phyloP scores from a whole-genome alignment of 306 rosid species.

The Glycine tomentella region DNA sequence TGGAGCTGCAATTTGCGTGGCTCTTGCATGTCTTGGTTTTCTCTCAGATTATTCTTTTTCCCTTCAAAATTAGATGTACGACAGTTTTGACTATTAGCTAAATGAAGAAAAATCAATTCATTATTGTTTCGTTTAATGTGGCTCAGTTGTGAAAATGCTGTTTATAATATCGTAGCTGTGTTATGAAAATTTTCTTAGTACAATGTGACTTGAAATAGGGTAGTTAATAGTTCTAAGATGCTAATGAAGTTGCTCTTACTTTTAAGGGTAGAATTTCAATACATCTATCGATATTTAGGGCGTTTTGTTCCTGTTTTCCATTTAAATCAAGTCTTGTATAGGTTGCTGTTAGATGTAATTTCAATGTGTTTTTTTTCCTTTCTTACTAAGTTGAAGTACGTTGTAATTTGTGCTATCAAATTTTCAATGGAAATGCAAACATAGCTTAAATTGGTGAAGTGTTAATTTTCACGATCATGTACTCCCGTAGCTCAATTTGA shows the following conservation, averaged over 20 bases:
- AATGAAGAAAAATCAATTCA: conserved; percentile 44
- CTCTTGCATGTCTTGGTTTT: conserved; percentile 30
- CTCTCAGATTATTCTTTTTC: conserved; percentile 29
- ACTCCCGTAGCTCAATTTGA: not conserved
- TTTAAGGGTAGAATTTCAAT: not conserved
- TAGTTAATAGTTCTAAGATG: not conserved
- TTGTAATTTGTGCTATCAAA: too few species aligned
- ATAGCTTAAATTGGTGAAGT: not conserved
- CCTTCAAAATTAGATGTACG: conserved; percentile 36
- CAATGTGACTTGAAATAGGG: not conserved
- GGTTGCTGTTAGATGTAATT: not conserved
- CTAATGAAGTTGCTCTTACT: not conserved
- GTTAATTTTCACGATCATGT: not conserved
- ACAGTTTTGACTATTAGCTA: conserved; percentile 36
- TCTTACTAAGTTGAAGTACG: too few species aligned
- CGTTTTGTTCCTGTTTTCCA: not conserved
- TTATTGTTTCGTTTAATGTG: not conserved
- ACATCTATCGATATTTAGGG: not conserved
- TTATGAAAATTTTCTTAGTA: not conserved
- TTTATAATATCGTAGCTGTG: not conserved
- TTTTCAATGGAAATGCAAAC: too few species aligned
- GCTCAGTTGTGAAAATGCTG: not conserved
- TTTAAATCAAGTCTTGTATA: not conserved
- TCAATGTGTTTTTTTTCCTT: too few species aligned
- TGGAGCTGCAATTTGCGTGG: conserved; percentile 43